Conservation (phyloP, 192 early-diverging fungal species). For the Phlyctochytrium planicorne region DNA sequence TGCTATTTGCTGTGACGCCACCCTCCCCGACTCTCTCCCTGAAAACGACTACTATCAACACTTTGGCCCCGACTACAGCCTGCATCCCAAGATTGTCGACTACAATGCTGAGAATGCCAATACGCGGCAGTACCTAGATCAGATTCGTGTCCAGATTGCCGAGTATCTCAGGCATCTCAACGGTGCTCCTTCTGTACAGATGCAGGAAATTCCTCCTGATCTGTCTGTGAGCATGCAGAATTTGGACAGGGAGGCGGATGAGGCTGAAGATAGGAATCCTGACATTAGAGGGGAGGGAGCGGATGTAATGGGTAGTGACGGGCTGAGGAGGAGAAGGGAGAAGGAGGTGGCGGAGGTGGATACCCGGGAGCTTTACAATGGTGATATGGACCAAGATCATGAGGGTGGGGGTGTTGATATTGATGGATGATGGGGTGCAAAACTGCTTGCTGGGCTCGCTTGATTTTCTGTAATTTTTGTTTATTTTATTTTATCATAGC, state of each 20-base stretch:
- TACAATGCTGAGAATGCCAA: constrained; percentile 83
- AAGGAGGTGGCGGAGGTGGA: constrained; percentile 34
- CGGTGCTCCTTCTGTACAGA: constrained; percentile 79
- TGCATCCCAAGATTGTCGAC: constrained; percentile 75
- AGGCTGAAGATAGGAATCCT: constrained; percentile 32
- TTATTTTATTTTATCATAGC: too few species aligned
- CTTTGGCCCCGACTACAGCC: constrained; percentile 85
- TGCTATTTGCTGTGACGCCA: constrained; percentile 70
- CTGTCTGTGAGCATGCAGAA: constrained; percentile 29
- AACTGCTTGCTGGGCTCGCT: too few species aligned
- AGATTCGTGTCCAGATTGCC: constrained; percentile 58
- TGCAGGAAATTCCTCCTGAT: constrained; percentile 70
- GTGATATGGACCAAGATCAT: constrained; percentile 38
- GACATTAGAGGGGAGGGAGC: constrained; percentile 39
- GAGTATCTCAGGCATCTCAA: constrained; percentile 69
- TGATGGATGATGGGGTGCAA: constrained; percentile 2
- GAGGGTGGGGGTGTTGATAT: background rate
- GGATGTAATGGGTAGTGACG: constrained; percentile 9
- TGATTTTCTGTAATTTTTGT: too few species aligned
- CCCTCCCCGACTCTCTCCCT: constrained; percentile 75
- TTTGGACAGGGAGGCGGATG: constrained; percentile 40
- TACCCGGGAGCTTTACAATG: constrained; percentile 44
- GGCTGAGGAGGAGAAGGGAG: constrained; percentile 19
- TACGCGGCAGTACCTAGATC: constrained; percentile 77
- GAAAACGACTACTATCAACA: constrained; percentile 86